These are phyloP conservation scores for Bryum argenteum DNA, from an alignment of 225 moss, liverwort and hornwort genomes.

Conservation along the genomic window DNA sequence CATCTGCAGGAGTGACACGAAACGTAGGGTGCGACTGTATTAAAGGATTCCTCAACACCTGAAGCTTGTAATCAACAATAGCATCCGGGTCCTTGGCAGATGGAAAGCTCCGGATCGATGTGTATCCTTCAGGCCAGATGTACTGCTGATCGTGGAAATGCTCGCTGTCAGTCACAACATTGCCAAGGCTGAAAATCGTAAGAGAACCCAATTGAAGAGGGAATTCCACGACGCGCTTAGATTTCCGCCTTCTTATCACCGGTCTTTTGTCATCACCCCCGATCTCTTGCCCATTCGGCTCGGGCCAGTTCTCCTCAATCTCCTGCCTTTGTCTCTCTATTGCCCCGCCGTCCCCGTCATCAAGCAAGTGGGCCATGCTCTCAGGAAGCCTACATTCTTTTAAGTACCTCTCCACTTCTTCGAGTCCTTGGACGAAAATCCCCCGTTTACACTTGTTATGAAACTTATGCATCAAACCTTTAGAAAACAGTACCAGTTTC, in stretches of 20 bases:
- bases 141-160: conserved; percentile 96
- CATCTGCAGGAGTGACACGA: conserved; percentile 84
- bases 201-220: conserved; percentile 77
- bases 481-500: conserved; percentile 74
- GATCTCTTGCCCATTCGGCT: conserved; percentile 57
- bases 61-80: conserved; percentile 80
- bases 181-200: conserved; percentile 63
- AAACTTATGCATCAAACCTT: conserved; percentile 75
- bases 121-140: conserved; percentile 97
- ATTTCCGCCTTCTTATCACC: conserved; percentile 42
- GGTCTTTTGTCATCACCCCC: conserved; percentile 47
- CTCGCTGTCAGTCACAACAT: conserved; percentile 88
- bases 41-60: conserved; percentile 76
- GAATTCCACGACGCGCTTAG: conserved; percentile 49
- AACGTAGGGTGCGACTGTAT: conserved; percentile 70
- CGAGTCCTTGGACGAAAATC: conserved; percentile 91
- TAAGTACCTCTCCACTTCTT: conserved; percentile 89
- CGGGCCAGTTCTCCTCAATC: conserved; percentile 70
- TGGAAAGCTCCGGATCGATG: conserved; percentile 73
- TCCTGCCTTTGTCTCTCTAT: conserved; percentile 70
- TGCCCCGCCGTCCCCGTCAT: conserved; percentile 70
- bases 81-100: conserved; percentile 82
- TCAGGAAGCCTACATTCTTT: conserved; percentile 93
- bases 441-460: conserved; percentile 89
- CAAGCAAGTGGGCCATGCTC: conserved; percentile 79